Percentiles rank a stretch among this genome's conserved stretches.
These are phyloP conservation scores for Metschnikowia cerradonensis DNA, from an alignment of 805 yeast species.

Conservation along the genomic window DNA sequence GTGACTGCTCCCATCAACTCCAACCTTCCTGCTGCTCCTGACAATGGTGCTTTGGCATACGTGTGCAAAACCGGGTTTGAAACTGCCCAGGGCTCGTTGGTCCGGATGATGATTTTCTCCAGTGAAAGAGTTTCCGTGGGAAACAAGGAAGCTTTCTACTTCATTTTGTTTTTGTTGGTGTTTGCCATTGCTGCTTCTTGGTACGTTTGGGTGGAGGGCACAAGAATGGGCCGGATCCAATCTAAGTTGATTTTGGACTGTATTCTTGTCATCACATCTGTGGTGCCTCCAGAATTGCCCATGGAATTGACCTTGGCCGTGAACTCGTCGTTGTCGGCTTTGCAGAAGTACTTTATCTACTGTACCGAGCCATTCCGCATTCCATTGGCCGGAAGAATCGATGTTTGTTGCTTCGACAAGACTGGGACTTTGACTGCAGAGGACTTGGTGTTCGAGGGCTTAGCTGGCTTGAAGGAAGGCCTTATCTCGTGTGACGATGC, in stretches of 20 bases:
- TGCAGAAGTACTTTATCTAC: constrained; percentile 82
- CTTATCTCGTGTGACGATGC: constrained; percentile 57
- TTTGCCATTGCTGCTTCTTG: constrained; percentile 95
- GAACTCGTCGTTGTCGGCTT: constrained; percentile 81
- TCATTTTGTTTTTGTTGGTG: constrained; percentile 80
- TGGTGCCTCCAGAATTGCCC: constrained; percentile 98
- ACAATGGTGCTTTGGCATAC: constrained; percentile 84
- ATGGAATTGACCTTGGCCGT: constrained; percentile 99
- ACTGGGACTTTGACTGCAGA: constrained; percentile 98
- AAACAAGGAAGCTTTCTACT: constrained; percentile 88
- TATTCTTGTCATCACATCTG: constrained; percentile 92
- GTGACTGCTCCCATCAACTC: constrained; percentile 65
- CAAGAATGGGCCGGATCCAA: constrained; percentile 91
- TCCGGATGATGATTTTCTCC: constrained; percentile 95
- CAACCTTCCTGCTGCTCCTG: constrained; percentile 67
- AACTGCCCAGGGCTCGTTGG: constrained; percentile 95
- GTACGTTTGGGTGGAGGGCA: constrained; percentile 98
- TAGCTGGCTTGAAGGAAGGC: constrained; percentile 68
- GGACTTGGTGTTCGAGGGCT: constrained; percentile 92
- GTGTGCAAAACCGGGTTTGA: constrained; percentile 97
- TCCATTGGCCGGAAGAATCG: constrained; percentile 96
- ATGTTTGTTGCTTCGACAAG: constrained; percentile 97
- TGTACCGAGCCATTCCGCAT: constrained; percentile 99
- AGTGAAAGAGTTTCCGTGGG: constrained; percentile 96
- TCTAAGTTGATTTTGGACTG: constrained; percentile 92